Conservation (phyloP, 2,329 filamentous ascomycete species). For the Aureobasidium melanogenum region DNA sequence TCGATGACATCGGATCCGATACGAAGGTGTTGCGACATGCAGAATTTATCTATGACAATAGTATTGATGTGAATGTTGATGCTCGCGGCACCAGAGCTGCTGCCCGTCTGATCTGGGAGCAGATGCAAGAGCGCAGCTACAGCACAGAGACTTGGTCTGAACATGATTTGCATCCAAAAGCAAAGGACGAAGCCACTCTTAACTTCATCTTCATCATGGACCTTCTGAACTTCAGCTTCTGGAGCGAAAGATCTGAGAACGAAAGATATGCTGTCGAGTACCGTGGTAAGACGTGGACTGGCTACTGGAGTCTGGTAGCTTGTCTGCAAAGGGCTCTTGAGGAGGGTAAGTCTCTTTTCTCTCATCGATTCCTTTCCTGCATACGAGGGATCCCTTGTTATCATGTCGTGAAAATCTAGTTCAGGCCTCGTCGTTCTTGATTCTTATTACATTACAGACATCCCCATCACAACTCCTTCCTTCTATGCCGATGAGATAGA, state of each 20-base stretch:
- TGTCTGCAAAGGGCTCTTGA: slow-evolving; percentile 79
- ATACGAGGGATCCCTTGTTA: background rate
- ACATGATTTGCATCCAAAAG: slow-evolving; percentile 81
- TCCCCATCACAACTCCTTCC: slow-evolving; percentile 78
- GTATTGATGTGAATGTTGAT: slow-evolving; percentile 84
- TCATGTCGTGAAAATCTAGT: background rate
- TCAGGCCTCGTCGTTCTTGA: background rate
- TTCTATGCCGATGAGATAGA: slow-evolving; percentile 75
- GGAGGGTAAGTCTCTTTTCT: slow-evolving; percentile 55
- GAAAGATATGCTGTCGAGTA: slow-evolving; percentile 80
- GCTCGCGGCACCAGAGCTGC: slow-evolving; percentile 75
- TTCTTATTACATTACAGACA: slow-evolving; percentile 43
- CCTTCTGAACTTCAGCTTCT: slow-evolving; percentile 88
- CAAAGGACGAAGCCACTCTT: slow-evolving; percentile 62
- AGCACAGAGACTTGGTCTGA: slow-evolving; percentile 78
- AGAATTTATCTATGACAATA: slow-evolving; percentile 82
- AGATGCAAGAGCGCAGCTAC: slow-evolving; percentile 79
- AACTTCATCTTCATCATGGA: slow-evolving; percentile 98
- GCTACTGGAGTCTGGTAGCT: slow-evolving; percentile 91
- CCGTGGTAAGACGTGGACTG: slow-evolving; percentile 72
- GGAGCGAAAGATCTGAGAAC: slow-evolving; percentile 63
- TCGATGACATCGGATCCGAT: slow-evolving; percentile 44
- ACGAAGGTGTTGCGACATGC: slow-evolving; percentile 76
- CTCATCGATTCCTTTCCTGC: background rate
- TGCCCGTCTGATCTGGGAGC: slow-evolving; percentile 64